phyloP scores from a whole-genome alignment of 495 filamentous ascomycete genomes.

The Penicillium pancosmium region DNA sequence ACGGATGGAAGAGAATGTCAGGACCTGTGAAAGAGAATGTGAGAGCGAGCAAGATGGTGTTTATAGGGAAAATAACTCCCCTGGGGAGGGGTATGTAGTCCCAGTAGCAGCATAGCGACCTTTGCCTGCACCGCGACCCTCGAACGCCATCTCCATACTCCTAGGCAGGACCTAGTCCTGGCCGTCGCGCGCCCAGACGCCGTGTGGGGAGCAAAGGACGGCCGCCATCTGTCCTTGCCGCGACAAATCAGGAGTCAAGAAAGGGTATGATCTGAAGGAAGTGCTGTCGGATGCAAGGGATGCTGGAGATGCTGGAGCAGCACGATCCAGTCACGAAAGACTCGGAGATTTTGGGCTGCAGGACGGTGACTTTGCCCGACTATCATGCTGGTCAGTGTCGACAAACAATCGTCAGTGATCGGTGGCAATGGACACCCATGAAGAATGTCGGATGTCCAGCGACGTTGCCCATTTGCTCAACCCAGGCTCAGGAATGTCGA shows the following conservation, averaged over 20 bases:
- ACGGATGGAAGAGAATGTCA: slow-evolving; percentile 49
- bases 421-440: slow-evolving; percentile 32
- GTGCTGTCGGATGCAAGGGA: slow-evolving; percentile 45
- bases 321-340: slow-evolving; percentile 45
- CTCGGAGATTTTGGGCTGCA: slow-evolving; percentile 47
- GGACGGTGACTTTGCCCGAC: slow-evolving; percentile 27
- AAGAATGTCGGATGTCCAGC: slow-evolving; percentile 43
- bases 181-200: slow-evolving; percentile 39
- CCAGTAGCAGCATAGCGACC: slow-evolving; percentile 44
- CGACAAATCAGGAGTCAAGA: slow-evolving; percentile 49
- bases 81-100: slow-evolving; percentile 38
- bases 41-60: slow-evolving; percentile 53
- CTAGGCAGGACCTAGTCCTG: slow-evolving; percentile 37
- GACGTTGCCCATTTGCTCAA: slow-evolving; percentile 22
- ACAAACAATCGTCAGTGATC: slow-evolving; percentile 24
- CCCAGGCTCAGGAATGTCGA: slow-evolving; percentile 32
- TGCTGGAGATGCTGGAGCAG: slow-evolving; percentile 31
- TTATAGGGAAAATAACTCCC: slow-evolving; percentile 51
- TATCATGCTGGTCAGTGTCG: slow-evolving; percentile 27
- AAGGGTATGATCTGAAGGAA: slow-evolving; percentile 39
- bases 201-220: slow-evolving; percentile 34
- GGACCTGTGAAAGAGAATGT: slow-evolving; percentile 62
- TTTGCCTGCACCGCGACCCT: slow-evolving; percentile 44
- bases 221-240: slow-evolving; percentile 36
- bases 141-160: slow-evolving; percentile 43